Base-by-base conservation (phyloP, 164 flowering plant genomes). In the Aristolochia contorta region DNA sequence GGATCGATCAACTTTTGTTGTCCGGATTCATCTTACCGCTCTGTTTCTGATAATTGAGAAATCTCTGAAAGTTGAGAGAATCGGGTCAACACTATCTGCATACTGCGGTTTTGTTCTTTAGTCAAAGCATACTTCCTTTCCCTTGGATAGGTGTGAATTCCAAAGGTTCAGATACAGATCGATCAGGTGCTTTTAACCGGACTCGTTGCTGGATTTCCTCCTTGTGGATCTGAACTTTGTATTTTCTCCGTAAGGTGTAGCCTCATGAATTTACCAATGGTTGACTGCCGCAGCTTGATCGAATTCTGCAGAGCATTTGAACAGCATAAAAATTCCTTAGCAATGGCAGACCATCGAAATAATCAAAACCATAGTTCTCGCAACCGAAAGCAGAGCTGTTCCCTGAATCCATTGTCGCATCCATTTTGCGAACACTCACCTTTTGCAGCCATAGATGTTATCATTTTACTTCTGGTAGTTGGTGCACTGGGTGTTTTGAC, bases 201-300 rank as follows among this genome's bases (percentile, higher is more conserved):
- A 37, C 7, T 37, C 1, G 43, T 37, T 37, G 43, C 43, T 37
- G 43, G 43, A 37, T 10, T 37, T 37, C 1, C 43, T 37, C 7
- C 43, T 6, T 4, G 12, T 8, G 12, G 43, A 37, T 37, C 43
- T 37, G 43, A 10, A 37, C 43, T 37, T 37, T 8, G n/a, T 1
- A 49, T 16, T 16, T 49, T 49, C 52, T 49, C 52, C 52, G 4
- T 49, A 18, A 49, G 21, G 52, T 20, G 4, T 20, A 19, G 25
- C 55, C 24, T 19, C 14, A 57, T 58, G 78, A 65, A 54, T 51
- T 64, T 69, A 51, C 70, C 82, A 54, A 75, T 79, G 81, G 79
- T 81, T 43, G 85, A 81, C 71, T 81, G 85, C 67, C 79, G 82
- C 19, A 75, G 79, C 61, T 69, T 81, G 75, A 77, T 81, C 47